Evolutionary conservation across 179 eudicot species (phyloP).

Genomic region (Corrigiola litoralis): DNA sequence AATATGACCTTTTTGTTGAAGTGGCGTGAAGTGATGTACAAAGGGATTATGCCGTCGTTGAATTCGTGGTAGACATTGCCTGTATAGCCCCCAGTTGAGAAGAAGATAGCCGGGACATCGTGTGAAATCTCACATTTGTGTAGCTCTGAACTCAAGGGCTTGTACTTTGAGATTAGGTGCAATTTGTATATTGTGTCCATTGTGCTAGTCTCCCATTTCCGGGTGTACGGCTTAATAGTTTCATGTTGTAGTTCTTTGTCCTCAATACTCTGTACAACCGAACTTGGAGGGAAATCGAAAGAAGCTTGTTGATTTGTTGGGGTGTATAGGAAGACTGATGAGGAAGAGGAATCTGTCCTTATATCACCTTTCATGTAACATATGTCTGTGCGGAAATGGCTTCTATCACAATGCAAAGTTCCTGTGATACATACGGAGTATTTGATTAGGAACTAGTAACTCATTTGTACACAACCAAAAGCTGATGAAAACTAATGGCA

Average conservation of each 20-base stretch:
- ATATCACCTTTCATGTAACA: constrained; percentile 87
- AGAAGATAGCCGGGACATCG: constrained; percentile 79
- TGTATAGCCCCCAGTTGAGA: constrained; percentile 91
- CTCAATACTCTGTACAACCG: too few relatives aligned
- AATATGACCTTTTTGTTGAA: constrained; percentile 68
- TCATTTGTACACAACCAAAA: too few relatives aligned
- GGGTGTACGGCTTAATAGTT: constrained; percentile 68
- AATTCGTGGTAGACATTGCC: constrained; percentile 92
- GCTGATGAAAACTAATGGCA: too few relatives aligned
- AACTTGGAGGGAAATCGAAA: constrained; percentile 8
- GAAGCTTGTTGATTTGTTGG: constrained; percentile 14
- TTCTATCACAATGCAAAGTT: constrained; percentile 74
- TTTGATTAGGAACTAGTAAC: too few relatives aligned
- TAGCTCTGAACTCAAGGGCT: constrained; percentile 5
- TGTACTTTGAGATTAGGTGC: constrained; percentile 41
- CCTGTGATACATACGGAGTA: constrained; percentile 45
- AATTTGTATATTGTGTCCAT: constrained; percentile 67
- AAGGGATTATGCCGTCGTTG: constrained; percentile 81
- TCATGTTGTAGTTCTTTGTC: constrained; percentile 43
- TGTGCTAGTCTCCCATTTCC: constrained; percentile 74
- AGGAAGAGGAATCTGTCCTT: constrained; percentile 56
- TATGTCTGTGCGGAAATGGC: constrained; percentile 60
- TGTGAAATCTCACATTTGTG: constrained; percentile 61
- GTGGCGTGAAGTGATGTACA: constrained; percentile 70
- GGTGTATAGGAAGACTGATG: constrained; percentile 55